Evolutionary conservation across 78 protist genomes (phyloP).

Genomic region (Pelomyxa schiedti): DNA sequence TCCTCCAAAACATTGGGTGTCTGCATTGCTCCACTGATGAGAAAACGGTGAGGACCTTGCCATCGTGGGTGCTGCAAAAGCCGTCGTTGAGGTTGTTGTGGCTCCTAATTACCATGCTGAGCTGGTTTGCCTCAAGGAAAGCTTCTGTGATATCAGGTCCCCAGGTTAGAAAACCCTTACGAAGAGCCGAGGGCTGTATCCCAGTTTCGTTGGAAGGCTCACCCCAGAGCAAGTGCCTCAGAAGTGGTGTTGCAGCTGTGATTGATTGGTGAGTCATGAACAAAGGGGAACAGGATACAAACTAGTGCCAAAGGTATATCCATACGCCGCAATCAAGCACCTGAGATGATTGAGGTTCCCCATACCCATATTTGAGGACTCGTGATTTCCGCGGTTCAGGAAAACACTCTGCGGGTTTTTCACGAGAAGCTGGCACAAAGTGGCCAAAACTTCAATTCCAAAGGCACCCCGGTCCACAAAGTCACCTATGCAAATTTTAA

Average conservation of each 20-base stretch:
- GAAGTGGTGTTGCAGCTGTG: no score
- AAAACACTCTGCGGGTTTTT: neutral
- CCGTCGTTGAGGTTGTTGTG: neutral
- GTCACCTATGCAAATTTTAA: no score
- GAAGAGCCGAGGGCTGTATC: no score
- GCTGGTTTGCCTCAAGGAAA: neutral
- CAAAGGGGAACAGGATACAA: no score
- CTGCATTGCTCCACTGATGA: no score
- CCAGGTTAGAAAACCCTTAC: no score
- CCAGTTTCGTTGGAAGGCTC: neutral
- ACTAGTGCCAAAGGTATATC: no score
- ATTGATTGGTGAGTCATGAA: no score
- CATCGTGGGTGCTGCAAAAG: neutral
- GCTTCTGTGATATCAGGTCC: neutral
- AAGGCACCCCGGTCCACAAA: neutral
- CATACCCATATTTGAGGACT: no score
- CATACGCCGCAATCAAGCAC: no score
- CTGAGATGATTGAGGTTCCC: no score
- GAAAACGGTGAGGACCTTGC: neutral
- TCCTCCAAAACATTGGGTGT: no score
- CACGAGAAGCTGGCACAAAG: neutral
- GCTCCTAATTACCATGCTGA: neutral
- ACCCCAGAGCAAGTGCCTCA: neutral
- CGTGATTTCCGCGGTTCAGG: neutral
- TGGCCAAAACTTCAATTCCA: neutral